Evolutionary conservation across 768 basidiomycete species (phyloP).

Genomic region (Gelatoporia subvermispora): DNA sequence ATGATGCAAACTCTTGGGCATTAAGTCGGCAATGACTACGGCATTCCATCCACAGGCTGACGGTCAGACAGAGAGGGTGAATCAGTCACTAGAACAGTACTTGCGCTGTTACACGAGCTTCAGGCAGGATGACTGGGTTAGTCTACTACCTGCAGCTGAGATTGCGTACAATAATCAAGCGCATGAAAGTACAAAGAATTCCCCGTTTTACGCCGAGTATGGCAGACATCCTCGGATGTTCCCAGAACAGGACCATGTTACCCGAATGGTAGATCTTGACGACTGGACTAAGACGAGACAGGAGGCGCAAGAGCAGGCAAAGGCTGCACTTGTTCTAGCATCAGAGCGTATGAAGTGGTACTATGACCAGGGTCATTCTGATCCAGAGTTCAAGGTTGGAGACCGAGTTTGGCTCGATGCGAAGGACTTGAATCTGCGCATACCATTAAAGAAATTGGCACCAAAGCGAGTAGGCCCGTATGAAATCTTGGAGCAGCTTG

Average conservation of each 20-base stretch:
- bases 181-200: conserved; percentile 16
- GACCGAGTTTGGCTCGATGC: too few relatives aligned
- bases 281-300: too few relatives aligned
- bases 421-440: too few relatives aligned
- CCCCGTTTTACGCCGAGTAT: conserved; percentile 26
- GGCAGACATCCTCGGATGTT: conserved; percentile 13
- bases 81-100: conserved; percentile 30
- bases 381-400: too few relatives aligned
- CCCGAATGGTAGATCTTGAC: too few relatives aligned
- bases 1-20: conserved; percentile 14
- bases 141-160: conserved; percentile 23
- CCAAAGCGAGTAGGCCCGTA: too few relatives aligned
- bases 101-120: conserved; percentile 25
- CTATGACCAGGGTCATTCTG: too few relatives aligned
- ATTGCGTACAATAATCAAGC: conserved; percentile 29
- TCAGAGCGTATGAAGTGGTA: too few relatives aligned
- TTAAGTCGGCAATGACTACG: conserved; percentile 21
- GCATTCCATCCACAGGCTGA: conserved; percentile 36
- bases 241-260: background rate
- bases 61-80: conserved; percentile 32
- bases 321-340: too few relatives aligned
- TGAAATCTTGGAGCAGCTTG: too few relatives aligned
- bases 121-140: conserved; percentile 27
- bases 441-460: too few relatives aligned
- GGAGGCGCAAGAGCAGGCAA: too few relatives aligned